Percentiles rank a stretch among this genome's conserved stretches.
These are phyloP conservation scores for Phytophthora quininea DNA, from an alignment of 352 stramenopile species.

Conservation along the genomic window DNA sequence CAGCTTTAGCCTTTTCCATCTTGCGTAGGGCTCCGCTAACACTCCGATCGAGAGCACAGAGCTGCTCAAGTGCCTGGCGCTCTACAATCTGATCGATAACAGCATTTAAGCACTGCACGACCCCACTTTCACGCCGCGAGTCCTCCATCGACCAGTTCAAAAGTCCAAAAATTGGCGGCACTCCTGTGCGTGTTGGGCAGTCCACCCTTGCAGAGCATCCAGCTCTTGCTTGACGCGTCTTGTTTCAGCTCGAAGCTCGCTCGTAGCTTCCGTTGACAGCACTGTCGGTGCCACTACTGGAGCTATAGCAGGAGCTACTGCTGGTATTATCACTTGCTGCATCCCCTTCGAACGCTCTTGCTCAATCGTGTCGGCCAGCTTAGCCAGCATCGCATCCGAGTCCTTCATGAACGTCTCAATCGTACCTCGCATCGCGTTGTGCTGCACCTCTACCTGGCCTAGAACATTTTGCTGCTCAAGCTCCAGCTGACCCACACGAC, in stretches of 20 bases:
- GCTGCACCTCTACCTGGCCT: slow-evolving; percentile 22
- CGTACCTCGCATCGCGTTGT: slow-evolving; percentile 30
- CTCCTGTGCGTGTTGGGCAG: no score
- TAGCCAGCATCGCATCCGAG: slow-evolving; percentile 36
- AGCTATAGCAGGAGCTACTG: slow-evolving; percentile 1
- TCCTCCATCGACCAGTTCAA: slow-evolving; percentile 51
- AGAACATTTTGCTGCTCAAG: no score
- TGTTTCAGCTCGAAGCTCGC: no score
- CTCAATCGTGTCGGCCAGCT: slow-evolving; percentile 20
- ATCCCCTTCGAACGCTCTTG: slow-evolving; percentile 19
- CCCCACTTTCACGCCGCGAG: slow-evolving; percentile 29
- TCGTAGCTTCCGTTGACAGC: no score
- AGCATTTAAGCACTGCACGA: slow-evolving; percentile 30
- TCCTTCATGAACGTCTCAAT: slow-evolving; percentile 38
- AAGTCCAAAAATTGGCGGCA: slow-evolving; percentile 2
- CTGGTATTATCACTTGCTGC: slow-evolving; percentile 5
- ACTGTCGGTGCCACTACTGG: neutral
- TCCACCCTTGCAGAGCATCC: no score
- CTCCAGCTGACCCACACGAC: no score
- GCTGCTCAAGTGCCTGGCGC: slow-evolving; percentile 14
- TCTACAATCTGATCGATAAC: slow-evolving; percentile 43
- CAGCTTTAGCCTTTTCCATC: slow-evolving; percentile 1
- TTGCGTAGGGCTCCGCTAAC: slow-evolving; percentile 13
- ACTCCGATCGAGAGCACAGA: slow-evolving; percentile 19
- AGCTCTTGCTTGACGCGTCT: no score